phyloP scores from a whole-genome alignment of 208 protist genomes.

The Acanthamoeba quina region DNA sequence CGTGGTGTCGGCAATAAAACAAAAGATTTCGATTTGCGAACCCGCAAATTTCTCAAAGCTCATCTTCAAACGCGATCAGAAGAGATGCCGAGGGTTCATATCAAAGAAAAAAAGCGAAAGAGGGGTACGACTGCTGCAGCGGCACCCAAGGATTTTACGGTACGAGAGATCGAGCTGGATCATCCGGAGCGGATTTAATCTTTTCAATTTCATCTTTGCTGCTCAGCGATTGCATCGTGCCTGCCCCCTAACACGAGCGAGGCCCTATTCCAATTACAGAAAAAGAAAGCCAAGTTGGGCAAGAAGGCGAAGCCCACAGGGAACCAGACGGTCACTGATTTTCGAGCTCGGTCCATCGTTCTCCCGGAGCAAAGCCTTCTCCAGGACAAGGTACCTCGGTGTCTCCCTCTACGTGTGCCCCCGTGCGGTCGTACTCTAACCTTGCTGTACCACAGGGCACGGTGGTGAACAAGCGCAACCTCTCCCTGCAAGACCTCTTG shows the following conservation, averaged over 20 bases:
- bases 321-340: constrained; percentile 21
- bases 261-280: background rate
- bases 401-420: background rate
- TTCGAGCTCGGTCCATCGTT: constrained; percentile 21
- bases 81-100: constrained; percentile 24
- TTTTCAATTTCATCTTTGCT: background rate
- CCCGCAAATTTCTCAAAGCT: background rate
- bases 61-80: background rate
- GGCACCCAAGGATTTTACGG: constrained; percentile 22
- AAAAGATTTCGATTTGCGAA: background rate
- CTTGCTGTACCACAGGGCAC: background rate
- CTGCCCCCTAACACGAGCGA: no score
- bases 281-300: constrained; percentile 53
- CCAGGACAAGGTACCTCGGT: constrained; percentile 42
- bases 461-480: constrained; percentile 65
- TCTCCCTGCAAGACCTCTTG: constrained; percentile 51
- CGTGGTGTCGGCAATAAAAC: background rate
- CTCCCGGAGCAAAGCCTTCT: constrained; percentile 63
- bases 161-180: background rate
- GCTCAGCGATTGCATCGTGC: no score
- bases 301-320: background rate
- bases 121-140: background rate
- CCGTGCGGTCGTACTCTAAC: background rate
- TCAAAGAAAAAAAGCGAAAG: background rate
- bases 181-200: background rate